These are phyloP conservation scores for Xylaria sp. DNA, from an alignment of 2,329 filamentous ascomycete species.

Conservation along the genomic window DNA sequence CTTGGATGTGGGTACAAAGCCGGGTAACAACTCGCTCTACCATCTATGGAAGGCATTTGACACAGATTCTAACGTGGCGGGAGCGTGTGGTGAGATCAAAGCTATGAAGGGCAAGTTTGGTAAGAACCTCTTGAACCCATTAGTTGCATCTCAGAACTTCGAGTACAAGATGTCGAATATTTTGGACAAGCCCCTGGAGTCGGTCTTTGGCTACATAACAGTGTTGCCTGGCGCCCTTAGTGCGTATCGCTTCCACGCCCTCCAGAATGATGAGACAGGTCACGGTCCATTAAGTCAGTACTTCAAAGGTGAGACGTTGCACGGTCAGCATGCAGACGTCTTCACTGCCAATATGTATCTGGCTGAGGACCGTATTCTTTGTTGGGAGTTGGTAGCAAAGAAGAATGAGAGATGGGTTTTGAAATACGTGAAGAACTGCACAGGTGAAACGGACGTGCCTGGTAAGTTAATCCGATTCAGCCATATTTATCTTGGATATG, in stretches of 20 bases:
- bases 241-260: slow-evolving; percentile 91
- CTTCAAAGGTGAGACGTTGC: slow-evolving; percentile 95
- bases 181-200: slow-evolving; percentile 95
- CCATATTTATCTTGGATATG: slow-evolving; percentile 20
- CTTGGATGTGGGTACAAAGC: slow-evolving; percentile 93
- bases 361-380: slow-evolving; percentile 95
- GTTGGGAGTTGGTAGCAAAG: slow-evolving; percentile 96
- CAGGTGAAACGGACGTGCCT: slow-evolving; percentile 96
- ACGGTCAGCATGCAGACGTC: slow-evolving; percentile 84
- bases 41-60: slow-evolving; percentile 99
- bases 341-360: slow-evolving; percentile 99
- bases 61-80: slow-evolving; percentile 94
- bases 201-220: slow-evolving; percentile 96
- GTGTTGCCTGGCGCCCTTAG: slow-evolving; percentile 97
- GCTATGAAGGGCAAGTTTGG: slow-evolving; percentile 88
- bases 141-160: slow-evolving; percentile 97
- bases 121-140: slow-evolving; percentile 87
- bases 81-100: slow-evolving; percentile 98
- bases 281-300: slow-evolving; percentile 95
- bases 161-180: slow-evolving; percentile 99
- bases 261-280: slow-evolving; percentile 96
- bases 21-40: slow-evolving; percentile 88
- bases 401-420: slow-evolving; percentile 93
- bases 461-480: slow-evolving; percentile 61
- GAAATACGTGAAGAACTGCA: slow-evolving; percentile 96